phyloP scores from a whole-genome alignment of 176 grass and related monocot genomes.

The Neostapfia colusana region DNA sequence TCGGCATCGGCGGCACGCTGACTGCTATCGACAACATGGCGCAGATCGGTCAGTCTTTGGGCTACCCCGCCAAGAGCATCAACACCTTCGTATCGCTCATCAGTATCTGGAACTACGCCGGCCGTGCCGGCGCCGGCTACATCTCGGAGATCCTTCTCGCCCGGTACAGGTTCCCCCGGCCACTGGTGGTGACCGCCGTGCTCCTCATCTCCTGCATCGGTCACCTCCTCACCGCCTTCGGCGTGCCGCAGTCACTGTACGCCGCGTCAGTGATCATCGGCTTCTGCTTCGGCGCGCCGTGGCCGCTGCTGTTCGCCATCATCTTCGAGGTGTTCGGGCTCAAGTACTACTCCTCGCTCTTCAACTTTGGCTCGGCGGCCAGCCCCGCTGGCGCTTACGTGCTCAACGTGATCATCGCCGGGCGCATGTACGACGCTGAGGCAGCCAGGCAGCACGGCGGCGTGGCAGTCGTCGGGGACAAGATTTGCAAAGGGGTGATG shows the following conservation, averaged over 20 bases:
- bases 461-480: slow-evolving; percentile 2
- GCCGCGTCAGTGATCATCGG: slow-evolving; percentile 68
- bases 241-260: slow-evolving; percentile 67
- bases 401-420: slow-evolving; percentile 60
- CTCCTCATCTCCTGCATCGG: slow-evolving; percentile 77
- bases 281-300: slow-evolving; percentile 93
- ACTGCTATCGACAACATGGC: slow-evolving; percentile 98
- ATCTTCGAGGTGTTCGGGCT: slow-evolving; percentile 94
- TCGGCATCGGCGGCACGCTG: slow-evolving; percentile 77
- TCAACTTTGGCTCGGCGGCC: slow-evolving; percentile 77
- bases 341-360: slow-evolving; percentile 89
- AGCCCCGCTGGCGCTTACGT: slow-evolving; percentile 78
- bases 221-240: slow-evolving; percentile 83
- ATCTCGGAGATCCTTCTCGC: slow-evolving; percentile 66
- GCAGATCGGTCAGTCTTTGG: slow-evolving; percentile 80
- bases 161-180: slow-evolving; percentile 63
- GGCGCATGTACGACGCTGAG: slow-evolving; percentile 53
- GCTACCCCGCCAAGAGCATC: slow-evolving; percentile 67
- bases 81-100: slow-evolving; percentile 89
- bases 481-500: slow-evolving; percentile 35
- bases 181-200: slow-evolving; percentile 55
- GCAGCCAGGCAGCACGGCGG: slow-evolving; percentile 43
- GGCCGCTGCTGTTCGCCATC: slow-evolving; percentile 86
- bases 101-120: slow-evolving; percentile 97
- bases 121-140: slow-evolving; percentile 72